Base-by-base conservation (phyloP, 2,329 filamentous ascomycete genomes). In the Cadophora sp. region DNA sequence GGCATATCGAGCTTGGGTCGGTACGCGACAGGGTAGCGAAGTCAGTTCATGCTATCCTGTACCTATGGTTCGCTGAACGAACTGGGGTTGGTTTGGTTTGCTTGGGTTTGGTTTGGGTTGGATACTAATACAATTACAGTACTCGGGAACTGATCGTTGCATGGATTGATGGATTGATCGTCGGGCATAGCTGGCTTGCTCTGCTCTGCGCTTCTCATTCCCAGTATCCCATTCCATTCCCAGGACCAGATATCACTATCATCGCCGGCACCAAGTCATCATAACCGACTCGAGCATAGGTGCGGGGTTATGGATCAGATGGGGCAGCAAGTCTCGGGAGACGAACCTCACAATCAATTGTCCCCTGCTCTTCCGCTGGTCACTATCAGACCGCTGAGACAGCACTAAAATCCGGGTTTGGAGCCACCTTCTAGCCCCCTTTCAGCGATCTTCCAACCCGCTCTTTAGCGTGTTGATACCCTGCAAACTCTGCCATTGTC, bases 371-470 rank as follows among this genome's bases (percentile, higher is more conserved):
- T 19, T 19, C 16, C 16, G 5, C 43, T 19, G 4, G 43, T 46
- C 43, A 46, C 3, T 46, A n/a, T 22, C n/a, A 37, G 31, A 37
- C 34, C 43, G 19, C 43, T 46, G 34, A 40, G 31, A 59, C 34
- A n/a, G n/a, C n/a, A n/a, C n/a, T n/a, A n/a, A n/a, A n/a, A n/a
- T 40, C 11, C 31, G 55, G 55, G n/a, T 14, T 53, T 27, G 16
- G 50, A 3, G 12, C 19, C 16, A 31, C n/a, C n/a, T 43, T 59
- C 31, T 59, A 59, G 55, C 22, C 24, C 1, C 34, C 29, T 59
- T 59, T 34, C 55, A 43, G 55, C 55, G 55, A 24, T 59, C 55
- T 46, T 19, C 22, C 34, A 37, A 40, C 31, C 55, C 55, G 55
- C 31, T 8, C 3, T 40, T 58, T 59, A 40, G 31, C 34, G 22